Evolutionary conservation across 179 eudicot species (phyloP), one percentile per base, ranked within the genome.

Genomic region (Amaranthus tricolor): DNA sequence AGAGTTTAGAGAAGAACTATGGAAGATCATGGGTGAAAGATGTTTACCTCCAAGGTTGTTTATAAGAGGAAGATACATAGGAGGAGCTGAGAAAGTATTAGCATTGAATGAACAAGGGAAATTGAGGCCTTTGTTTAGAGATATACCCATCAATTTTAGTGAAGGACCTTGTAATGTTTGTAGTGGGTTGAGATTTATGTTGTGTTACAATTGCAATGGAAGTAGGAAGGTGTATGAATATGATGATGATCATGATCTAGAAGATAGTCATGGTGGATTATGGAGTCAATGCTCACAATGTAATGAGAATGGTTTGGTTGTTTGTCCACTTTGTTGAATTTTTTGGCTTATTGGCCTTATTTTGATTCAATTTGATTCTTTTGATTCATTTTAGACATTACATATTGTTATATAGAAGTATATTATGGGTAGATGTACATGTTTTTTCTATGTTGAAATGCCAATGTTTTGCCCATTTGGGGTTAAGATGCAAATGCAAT

Each of bases 221-320:
- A 95, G 99, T 78, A 83, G 83, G 65, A 95, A 88, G 74, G 76
- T 88, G 66, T 68, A 81, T 57, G 76, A 80, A 58, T 61, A 11
- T 17, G 86, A 74, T 6, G 84, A 21, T 6, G 62, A 71, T 19
- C 77, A 9, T 43, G 86, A 76, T n/a, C 2, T 80, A 9, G 9
- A 74, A 19, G 58, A 72, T 44, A 68, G 52, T 65, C 14, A 75
- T 69, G 70, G 59, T 59, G 81, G 76, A 65, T n/a, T 63, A 20
- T 78, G 82, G 79, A 77, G 15, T 14, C 81, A 77, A 68, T 94
- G 98, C 79, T 65, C 65, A 19, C 88, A 86, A 62, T 94, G 98
- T 78, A 94, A 94, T 84, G 98, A 94, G 84, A 95, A 95, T 85
- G 99, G 98, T 62, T 71, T 95, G 85, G 82, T 90, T 71, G 80